Evolutionary conservation across 2,329 filamentous ascomycete genomes (phyloP).

Genomic region (Neopestalotiopsis sp.): DNA sequence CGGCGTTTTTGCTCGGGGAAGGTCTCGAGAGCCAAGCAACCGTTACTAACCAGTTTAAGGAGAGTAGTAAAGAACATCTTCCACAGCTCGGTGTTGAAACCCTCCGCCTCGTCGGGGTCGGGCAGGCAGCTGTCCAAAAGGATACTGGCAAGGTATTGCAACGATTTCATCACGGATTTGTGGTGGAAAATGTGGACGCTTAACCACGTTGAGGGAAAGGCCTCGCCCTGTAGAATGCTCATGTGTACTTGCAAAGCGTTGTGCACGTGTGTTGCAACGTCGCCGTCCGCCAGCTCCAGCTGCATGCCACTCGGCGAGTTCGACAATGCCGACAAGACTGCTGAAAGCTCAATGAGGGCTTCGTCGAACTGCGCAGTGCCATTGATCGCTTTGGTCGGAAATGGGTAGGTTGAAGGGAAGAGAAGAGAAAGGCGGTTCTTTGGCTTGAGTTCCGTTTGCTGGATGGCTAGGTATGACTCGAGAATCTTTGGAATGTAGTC

Average conservation of each 20-base stretch:
- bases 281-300: slow-evolving; percentile 75
- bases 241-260: slow-evolving; percentile 84
- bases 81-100: slow-evolving; percentile 93
- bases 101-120: slow-evolving; percentile 87
- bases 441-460: slow-evolving; percentile 56
- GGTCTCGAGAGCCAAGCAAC: slow-evolving; percentile 88
- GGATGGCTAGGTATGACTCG: slow-evolving; percentile 83
- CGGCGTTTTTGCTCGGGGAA: slow-evolving; percentile 96
- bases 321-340: slow-evolving; percentile 82
- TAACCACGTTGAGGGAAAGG: slow-evolving; percentile 88
- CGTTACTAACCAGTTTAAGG: slow-evolving; percentile 86
- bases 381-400: slow-evolving; percentile 74
- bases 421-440: slow-evolving; percentile 80
- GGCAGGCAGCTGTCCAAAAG: slow-evolving; percentile 86
- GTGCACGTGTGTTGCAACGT: slow-evolving; percentile 76
- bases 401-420: slow-evolving; percentile 90
- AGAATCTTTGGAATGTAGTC: slow-evolving; percentile 91
- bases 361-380: slow-evolving; percentile 74
- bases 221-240: slow-evolving; percentile 86
- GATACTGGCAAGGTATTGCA: slow-evolving; percentile 82
- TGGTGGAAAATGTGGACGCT: slow-evolving; percentile 94
- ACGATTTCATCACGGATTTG: slow-evolving; percentile 83
- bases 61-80: slow-evolving; percentile 90
- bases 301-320: slow-evolving; percentile 77
- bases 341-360: slow-evolving; percentile 84